Conservation (phyloP, 345 rosid species). For the Citrus sinensis region DVS_A1.0 CM039161.1:21636001-21636500, state of each 20-base stretch:
- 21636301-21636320: constrained; percentile 83
- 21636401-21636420: constrained; percentile 15
- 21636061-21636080: constrained; percentile 75
- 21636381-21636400: constrained; percentile 78
- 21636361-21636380: constrained; percentile 95
- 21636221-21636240: neutral
- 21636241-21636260: constrained; percentile 17
- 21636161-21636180: constrained; percentile 96
- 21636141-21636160: constrained; percentile 97
- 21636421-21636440: constrained; percentile 5
- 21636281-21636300: constrained; percentile 96
- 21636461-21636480: constrained; percentile 66
- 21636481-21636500: constrained; percentile 92
- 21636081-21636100: constrained; percentile 62
- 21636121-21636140: constrained; percentile 99
- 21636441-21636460: constrained; percentile 10
- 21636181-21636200: constrained; percentile 32
- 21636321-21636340: constrained; percentile 98
- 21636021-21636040: constrained; percentile 88
- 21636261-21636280: constrained; percentile 72
- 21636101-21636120: constrained; percentile 85
- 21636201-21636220: constrained; percentile 8
- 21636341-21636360: constrained; percentile 93
- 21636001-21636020: constrained; percentile 99
- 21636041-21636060: constrained; percentile 74